Base-by-base conservation (phyloP, 495 filamentous ascomycete genomes). In the Lophiostoma macrostomum region DNA sequence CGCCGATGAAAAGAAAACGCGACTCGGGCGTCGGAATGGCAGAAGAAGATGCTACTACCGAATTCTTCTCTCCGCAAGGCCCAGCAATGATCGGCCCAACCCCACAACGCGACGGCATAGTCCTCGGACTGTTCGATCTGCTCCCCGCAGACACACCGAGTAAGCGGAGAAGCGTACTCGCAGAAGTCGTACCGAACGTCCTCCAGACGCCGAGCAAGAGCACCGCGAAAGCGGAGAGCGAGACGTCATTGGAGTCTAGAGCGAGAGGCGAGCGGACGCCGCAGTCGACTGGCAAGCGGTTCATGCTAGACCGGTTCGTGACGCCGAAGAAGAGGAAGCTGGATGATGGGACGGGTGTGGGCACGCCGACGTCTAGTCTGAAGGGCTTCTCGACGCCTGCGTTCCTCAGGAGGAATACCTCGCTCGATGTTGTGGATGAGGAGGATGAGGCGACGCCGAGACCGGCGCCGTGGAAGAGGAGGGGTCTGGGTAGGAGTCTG, bases 121-220 rank as follows among this genome's bases (percentile, higher is more conserved):
- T 93, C 1, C 73, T 98, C 0, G 91, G 93, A 3, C 69, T 98
- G n/a, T 98, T 97, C 62, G 93, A 98, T 65, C 74, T 90, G 23
- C 75, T 95, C 5, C 79, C 80, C 0, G 31, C 56, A 10, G 62
- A 63, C 5, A 70, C 64, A 47, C 68, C 67, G 0, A 64, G 57
- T n/a, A 69, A 63, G 50, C 25, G 39, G 16, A 39, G 61, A 38
- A 37, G 46, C 40, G 50, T 61, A 4, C 39, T 67, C 3, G 46
- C 44, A 7, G 51, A 53, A 4, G 47, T 64, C 4, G 45, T n/a
- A 27, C 22, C 50, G n/a, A 67, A 67, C 30, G 27, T 53, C 14
- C 10, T 59, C 1, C 35, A 51, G 24, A 67, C 64, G 16, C 69
- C 69, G 2, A 66, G 58, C 48, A 71, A 70, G 41, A 16, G 30